Evolutionary conservation across 176 grass and related monocot species (phyloP).

Genomic region (Zoysia japonica): DNA sequence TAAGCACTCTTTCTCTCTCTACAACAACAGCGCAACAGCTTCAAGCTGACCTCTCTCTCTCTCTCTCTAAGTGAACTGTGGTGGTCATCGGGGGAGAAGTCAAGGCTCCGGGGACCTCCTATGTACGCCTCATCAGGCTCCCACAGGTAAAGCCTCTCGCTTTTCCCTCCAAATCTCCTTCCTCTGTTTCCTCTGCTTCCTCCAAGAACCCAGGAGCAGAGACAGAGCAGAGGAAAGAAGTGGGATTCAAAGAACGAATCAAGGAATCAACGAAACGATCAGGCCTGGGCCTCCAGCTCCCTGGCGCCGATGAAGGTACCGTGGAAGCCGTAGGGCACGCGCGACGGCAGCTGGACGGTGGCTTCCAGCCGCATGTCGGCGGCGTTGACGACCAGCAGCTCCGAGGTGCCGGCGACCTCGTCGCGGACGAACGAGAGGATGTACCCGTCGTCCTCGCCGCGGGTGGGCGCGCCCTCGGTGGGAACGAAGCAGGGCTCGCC

Average conservation of each 20-base stretch:
- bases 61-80: not conserved
- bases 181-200: not conserved
- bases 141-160: constrained; percentile 46
- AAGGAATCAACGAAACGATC: constrained; percentile 23
- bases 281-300: constrained; percentile 64
- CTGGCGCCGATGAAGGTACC: constrained; percentile 68
- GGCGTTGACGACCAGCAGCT: constrained; percentile 72
- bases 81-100: constrained; percentile 13
- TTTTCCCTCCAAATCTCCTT: constrained; percentile 36
- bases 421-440: constrained; percentile 65
- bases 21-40: constrained; percentile 43
- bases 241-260: constrained; percentile 14
- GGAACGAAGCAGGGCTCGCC: constrained; percentile 90
- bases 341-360: constrained; percentile 73
- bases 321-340: constrained; percentile 92
- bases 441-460: constrained; percentile 76
- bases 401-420: constrained; percentile 51
- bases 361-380: constrained; percentile 78
- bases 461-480: constrained; percentile 8
- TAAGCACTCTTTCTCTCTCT: constrained; percentile 21
- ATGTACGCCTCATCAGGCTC: constrained; percentile 22
- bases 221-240: not conserved
- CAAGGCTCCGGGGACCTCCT: constrained; percentile 55
- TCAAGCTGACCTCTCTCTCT: constrained; percentile 16
- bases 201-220: constrained; percentile 15